Base-by-base conservation (phyloP, 805 yeast species). In the Candida fluviatilis region DNA sequence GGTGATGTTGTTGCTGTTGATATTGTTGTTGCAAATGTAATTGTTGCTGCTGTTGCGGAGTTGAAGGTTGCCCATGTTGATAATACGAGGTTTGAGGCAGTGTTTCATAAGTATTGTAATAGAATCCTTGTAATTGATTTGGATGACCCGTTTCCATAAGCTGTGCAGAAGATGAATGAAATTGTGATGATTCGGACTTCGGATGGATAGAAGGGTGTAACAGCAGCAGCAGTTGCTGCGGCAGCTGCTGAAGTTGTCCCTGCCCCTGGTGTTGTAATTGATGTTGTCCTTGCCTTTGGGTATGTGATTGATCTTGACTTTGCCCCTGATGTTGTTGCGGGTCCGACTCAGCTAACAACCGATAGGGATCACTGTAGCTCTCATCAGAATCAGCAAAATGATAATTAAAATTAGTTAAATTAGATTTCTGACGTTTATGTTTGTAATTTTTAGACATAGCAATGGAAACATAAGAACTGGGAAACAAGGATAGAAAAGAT, bases 401-500 rank as follows among this genome's bases (percentile, higher is more conserved):
- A 42, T 55, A 61, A 24, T 58, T 56, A 7, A 52, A 45, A 45
- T 52, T 59, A 60, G 53, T 60, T 17, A 57, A 34, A 16, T 62
- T 59, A 39, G 64, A 59, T 42, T 63, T 63, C 50, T 62, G 68
- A 38, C 69, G 66, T 45, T 63, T 63, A 46, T 63, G 69, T 41
- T 48, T 47, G 40, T 44, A 31, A 48, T 45, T 42, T 42, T 46
- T 50, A n/a, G 44, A 41, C 52, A 48, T 48, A 34, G 37, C 40
- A 43, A 10, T 31, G 16, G 34, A 16, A 19, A 17, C 34, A 31
- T 31, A 31, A 18, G 34, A 8, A 31, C 13, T 5, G 7, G 19
- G 18, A 30, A 13, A 13, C 16, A 13, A 11, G 18, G 12, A 13
- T 14, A 6, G 15, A 12, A 30, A 14, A 17, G 18, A 17, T n/a